Evolutionary conservation across 306 rosid genomes (phyloP).

Genomic region (Citrullus amarus): DNA sequence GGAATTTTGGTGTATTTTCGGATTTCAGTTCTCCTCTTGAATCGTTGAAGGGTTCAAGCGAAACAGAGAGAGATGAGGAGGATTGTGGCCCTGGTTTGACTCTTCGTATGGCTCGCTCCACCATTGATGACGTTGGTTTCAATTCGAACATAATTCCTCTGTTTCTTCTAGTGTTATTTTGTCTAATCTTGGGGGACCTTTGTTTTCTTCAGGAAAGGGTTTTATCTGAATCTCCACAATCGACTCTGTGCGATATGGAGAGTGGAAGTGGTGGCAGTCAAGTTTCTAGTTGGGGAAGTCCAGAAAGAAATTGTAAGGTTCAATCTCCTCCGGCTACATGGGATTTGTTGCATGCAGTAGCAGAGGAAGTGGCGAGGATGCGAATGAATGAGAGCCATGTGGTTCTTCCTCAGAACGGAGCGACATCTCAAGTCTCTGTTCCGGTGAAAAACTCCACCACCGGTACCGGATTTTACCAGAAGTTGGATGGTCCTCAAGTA

Average conservation of each 20-base stretch:
- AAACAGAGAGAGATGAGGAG: slow-evolving; percentile 69
- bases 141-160: neutral
- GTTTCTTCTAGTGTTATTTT: neutral
- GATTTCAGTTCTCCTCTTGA: slow-evolving; percentile 47
- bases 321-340: slow-evolving; percentile 26
- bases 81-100: slow-evolving; percentile 46
- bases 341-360: slow-evolving; percentile 67
- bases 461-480: slow-evolving; percentile 21
- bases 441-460: slow-evolving; percentile 12
- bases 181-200: neutral
- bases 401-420: slow-evolving; percentile 13
- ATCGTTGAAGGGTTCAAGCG: slow-evolving; percentile 42
- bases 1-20: slow-evolving; percentile 18
- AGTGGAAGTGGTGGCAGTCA: slow-evolving; percentile 35
- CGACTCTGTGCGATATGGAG: slow-evolving; percentile 40
- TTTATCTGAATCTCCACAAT: slow-evolving; percentile 45
- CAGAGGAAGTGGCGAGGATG: slow-evolving; percentile 54
- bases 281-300: slow-evolving; percentile 48
- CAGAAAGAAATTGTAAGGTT: slow-evolving; percentile 24
- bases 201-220: slow-evolving; percentile 14
- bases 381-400: slow-evolving; percentile 18
- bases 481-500: slow-evolving; percentile 40
- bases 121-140: slow-evolving; percentile 30
- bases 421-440: slow-evolving; percentile 18
- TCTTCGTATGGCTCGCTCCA: slow-evolving; percentile 44